A percentile compares a stretch with the other conserved stretches of the same genome.
phyloP scores from a whole-genome alignment of 2,329 filamentous ascomycete species.

The Passalora sequoiae region DNA sequence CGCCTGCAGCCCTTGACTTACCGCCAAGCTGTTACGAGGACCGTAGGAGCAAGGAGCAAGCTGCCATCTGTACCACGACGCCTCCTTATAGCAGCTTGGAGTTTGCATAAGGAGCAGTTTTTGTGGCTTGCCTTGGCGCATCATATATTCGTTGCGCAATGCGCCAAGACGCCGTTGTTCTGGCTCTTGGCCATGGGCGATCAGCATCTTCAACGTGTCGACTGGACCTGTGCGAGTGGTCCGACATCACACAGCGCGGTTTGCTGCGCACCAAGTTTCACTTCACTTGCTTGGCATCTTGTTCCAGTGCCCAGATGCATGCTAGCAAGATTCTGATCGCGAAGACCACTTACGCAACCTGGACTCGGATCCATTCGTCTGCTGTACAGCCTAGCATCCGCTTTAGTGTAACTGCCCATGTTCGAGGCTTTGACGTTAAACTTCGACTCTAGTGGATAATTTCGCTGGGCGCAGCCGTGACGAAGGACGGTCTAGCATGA shows the following conservation, averaged over 20 bases:
- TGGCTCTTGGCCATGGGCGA: conserved; percentile 15
- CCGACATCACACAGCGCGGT: conserved; percentile 10
- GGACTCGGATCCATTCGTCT: conserved; percentile 5
- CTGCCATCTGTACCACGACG: too few relatives aligned
- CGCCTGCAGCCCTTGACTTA: too few relatives aligned
- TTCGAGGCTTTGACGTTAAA: conserved; percentile 3
- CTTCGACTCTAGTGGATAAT: conserved; percentile 11
- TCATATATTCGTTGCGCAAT: conserved; percentile 14
- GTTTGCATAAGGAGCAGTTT: too few relatives aligned
- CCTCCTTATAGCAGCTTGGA: too few relatives aligned
- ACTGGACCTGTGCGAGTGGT: conserved; percentile 4
- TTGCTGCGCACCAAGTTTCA: conserved; percentile 18
- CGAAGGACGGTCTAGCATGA: background rate
- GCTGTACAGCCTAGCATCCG: conserved; percentile 2
- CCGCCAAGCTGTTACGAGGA: too few relatives aligned
- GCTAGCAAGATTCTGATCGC: conserved; percentile 14
- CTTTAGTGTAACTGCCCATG: conserved; percentile 13
- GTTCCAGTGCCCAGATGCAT: conserved; percentile 15
- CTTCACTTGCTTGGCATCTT: conserved; percentile 20
- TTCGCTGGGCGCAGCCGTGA: background rate
- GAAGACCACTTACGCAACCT: background rate
- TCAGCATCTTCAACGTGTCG: conserved; percentile 13
- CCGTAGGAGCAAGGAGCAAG: too few relatives aligned
- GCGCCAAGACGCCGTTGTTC: conserved; percentile 9
- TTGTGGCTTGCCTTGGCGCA: conserved; percentile 14